Evolutionary conservation across 2,329 filamentous ascomycete species (phyloP).

Genomic region (Colletotrichum chrysophilum): DNA sequence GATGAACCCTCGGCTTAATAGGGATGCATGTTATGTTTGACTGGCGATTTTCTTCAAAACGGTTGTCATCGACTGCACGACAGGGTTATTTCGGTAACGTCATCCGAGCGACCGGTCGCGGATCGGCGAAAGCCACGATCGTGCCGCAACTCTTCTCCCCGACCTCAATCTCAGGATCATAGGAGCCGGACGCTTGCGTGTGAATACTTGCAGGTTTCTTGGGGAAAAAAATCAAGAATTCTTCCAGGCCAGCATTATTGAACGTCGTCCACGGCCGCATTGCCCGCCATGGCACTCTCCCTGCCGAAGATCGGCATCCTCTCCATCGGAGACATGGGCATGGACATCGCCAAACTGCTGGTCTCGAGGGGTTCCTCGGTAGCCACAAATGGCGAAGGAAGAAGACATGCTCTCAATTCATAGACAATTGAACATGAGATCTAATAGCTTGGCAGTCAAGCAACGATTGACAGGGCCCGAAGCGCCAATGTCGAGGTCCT

Average conservation of each 20-base stretch:
- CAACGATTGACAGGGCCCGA: constrained; percentile 62
- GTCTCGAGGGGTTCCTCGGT: constrained; percentile 52
- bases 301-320: constrained; percentile 48
- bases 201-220: background rate
- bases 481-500: constrained; percentile 57
- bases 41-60: background rate
- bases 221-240: background rate
- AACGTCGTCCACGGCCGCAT: background rate
- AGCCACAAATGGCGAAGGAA: constrained; percentile 51
- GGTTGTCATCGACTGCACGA: background rate
- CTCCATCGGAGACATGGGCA: constrained; percentile 61
- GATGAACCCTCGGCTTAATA: background rate
- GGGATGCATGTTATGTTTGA: background rate
- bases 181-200: fast-evolving
- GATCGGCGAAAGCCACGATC: background rate
- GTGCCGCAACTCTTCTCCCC: background rate
- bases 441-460: constrained; percentile 43
- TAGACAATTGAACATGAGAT: too few species aligned
- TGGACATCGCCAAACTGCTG: constrained; percentile 54
- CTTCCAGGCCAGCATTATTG: background rate
- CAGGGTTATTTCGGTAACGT: background rate
- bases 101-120: background rate
- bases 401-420: constrained; percentile 40
- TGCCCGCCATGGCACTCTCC: background rate
- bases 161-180: background rate